Evolutionary conservation across 208 protist species (phyloP), one percentile per base, ranked within the genome.

Genomic region (Phytomonas francai): DNA sequence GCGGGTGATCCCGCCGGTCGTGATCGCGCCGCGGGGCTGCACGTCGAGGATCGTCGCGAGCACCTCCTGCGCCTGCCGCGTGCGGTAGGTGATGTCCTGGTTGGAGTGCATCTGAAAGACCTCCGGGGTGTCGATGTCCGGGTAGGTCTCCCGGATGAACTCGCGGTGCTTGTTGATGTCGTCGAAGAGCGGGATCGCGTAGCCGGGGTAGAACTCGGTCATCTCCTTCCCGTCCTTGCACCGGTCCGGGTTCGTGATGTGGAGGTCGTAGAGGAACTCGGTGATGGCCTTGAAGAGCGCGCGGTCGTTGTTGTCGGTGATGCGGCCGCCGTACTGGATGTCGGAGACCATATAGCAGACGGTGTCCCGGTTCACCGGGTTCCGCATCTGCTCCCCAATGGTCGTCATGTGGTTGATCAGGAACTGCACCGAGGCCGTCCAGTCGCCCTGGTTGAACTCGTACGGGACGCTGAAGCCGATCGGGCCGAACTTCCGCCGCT

Each of bases 281-380:
- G 94, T 98, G 84, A 98, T 98, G 28, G 97, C 97, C 81, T 97
- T 98, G 83, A 99, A 98, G 49, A 99, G 87, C n/a, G 92, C 87
- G 58, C 95, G 84, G 77, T 99, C 98, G 75, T 93, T 98, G 81
- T 99, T 98, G 80, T 99, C 98, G 30, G 98, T 99, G 77, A 99
- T 98, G 70, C 97, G 91, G 28, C 98, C 98, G 66, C 98, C 98
- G 85, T 99, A 99, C 84, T 99, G 97, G 74, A 99, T 98, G 77
- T 99, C 98, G 51, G 93, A 91, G 27, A 99, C 92, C 95, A 99
- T 99, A 87, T 99, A 99, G 78, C 90, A 93, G 61, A 97, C 87
- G 14, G 94, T 97, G 71, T 96, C 90, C 71, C 92, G 93, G 68
- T 93, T 95, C 33, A 97, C 92, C 33, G 90, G 82, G 72, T 93